phyloP scores from a whole-genome alignment of 495 filamentous ascomycete species.

The Penicillium lagena region DNA sequence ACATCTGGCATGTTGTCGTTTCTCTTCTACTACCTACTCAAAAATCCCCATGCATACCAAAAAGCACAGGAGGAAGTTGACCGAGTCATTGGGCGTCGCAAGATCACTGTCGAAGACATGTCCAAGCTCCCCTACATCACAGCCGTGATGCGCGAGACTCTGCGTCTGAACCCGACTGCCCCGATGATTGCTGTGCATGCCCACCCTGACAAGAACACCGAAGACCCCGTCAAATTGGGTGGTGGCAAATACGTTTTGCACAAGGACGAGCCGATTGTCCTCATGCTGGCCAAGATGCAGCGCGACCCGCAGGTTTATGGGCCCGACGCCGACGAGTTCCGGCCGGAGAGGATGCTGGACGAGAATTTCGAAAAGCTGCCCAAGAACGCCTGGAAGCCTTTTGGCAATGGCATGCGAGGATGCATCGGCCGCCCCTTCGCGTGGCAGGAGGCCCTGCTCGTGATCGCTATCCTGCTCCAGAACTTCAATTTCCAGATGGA shows the following conservation, averaged over 20 bases:
- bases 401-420: conserved; percentile 57
- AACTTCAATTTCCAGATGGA: conserved; percentile 55
- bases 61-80: conserved; percentile 65
- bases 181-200: conserved; percentile 38
- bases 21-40: conserved; percentile 53
- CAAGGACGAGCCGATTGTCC: conserved; percentile 47
- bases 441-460: conserved; percentile 54
- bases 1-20: conserved; percentile 55
- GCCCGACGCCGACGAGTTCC: conserved; percentile 54
- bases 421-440: conserved; percentile 68
- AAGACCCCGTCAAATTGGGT: conserved; percentile 46
- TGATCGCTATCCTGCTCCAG: conserved; percentile 50
- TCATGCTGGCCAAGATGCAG: conserved; percentile 55
- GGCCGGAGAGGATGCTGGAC: conserved; percentile 61
- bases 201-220: conserved; percentile 38
- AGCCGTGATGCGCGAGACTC: conserved; percentile 63
- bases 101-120: conserved; percentile 61
- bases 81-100: conserved; percentile 54
- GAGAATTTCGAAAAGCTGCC: conserved; percentile 53
- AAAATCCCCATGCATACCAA: conserved; percentile 51
- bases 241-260: conserved; percentile 56
- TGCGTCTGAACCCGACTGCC: conserved; percentile 59
- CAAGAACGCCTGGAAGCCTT: conserved; percentile 53
- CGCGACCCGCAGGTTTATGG: conserved; percentile 62
- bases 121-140: conserved; percentile 59